Percentiles rank a stretch among this genome's conserved stretches.
Evolutionary conservation across 2,329 filamentous ascomycete genomes (phyloP).

Genomic region (Pseudogymnoascus sp.): DNA sequence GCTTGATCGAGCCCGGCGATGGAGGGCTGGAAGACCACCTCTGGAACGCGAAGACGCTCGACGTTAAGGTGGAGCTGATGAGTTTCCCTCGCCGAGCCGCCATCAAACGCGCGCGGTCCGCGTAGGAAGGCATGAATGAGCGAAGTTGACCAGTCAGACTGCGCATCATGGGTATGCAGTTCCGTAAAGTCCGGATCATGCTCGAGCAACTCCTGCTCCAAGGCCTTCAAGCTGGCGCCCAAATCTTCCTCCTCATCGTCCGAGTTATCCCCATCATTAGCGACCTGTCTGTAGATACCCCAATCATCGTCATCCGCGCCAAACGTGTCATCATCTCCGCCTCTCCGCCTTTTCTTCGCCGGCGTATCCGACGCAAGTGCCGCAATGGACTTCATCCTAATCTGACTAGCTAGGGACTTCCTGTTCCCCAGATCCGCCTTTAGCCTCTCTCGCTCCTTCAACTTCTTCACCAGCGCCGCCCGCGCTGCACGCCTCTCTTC

Average conservation of each 20-base stretch:
- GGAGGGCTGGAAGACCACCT: slow-evolving; percentile 85
- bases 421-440: slow-evolving; percentile 94
- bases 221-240: slow-evolving; percentile 58
- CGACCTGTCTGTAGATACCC: slow-evolving; percentile 92
- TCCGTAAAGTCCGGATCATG: slow-evolving; percentile 87
- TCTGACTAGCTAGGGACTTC: slow-evolving; percentile 91
- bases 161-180: slow-evolving; percentile 82
- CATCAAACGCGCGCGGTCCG: slow-evolving; percentile 78
- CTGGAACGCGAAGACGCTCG: slow-evolving; percentile 86
- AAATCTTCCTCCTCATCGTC: slow-evolving; percentile 90
- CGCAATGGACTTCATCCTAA: slow-evolving; percentile 96
- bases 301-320: slow-evolving; percentile 96
- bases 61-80: slow-evolving; percentile 94
- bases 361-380: slow-evolving; percentile 89
- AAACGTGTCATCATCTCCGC: slow-evolving; percentile 91
- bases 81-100: slow-evolving; percentile 68
- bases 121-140: slow-evolving; percentile 84
- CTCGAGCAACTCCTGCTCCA: slow-evolving; percentile 78
- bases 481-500: slow-evolving; percentile 70
- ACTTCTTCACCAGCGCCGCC: slow-evolving; percentile 63
- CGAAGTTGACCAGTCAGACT: slow-evolving; percentile 90
- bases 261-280: slow-evolving; percentile 71
- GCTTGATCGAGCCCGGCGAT: slow-evolving; percentile 92
- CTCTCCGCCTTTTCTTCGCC: slow-evolving; percentile 72
- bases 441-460: slow-evolving; percentile 87